These are phyloP conservation scores for Lentinula boryana DNA, from an alignment of 768 basidiomycete genomes.

Conservation along the genomic window DNA sequence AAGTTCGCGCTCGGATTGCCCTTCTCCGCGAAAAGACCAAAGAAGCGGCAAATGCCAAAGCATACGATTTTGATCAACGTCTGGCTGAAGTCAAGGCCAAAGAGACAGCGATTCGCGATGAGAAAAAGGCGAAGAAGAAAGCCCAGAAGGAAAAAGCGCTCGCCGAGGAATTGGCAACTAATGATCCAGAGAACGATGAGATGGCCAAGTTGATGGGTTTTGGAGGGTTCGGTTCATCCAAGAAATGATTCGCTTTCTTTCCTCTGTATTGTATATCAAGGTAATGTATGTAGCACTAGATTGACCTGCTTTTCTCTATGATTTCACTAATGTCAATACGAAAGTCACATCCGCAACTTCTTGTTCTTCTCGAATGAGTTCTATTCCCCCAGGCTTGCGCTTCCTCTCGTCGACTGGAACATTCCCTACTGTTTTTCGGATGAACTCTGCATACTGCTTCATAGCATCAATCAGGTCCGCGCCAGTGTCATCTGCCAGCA, in stretches of 20 bases:
- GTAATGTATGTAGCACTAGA: constrained; percentile 19
- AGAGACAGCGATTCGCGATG: constrained; percentile 59
- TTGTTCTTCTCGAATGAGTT: constrained; percentile 81
- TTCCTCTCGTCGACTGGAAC: constrained; percentile 57
- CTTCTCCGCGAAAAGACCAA: constrained; percentile 82
- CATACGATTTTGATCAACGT: constrained; percentile 92
- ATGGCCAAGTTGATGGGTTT: constrained; percentile 90
- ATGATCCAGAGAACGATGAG: constrained; percentile 47
- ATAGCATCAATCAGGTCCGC: constrained; percentile 62
- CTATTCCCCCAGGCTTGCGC: constrained; percentile 38
- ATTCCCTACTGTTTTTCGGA: constrained; percentile 70
- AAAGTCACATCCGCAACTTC: constrained; percentile 80
- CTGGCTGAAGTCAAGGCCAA: constrained; percentile 74
- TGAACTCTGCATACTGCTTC: constrained; percentile 56
- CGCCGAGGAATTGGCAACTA: constrained; percentile 47
- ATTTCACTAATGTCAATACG: constrained; percentile 56
- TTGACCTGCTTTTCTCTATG: constrained; percentile 22
- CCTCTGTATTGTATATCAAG: neutral
- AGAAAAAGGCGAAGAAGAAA: constrained; percentile 77
- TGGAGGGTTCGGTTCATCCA: constrained; percentile 82
- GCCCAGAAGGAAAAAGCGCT: constrained; percentile 71
- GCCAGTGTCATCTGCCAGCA: constrained; percentile 65
- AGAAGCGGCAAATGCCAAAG: constrained; percentile 75
- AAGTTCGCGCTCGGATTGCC: constrained; percentile 90
- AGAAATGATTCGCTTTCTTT: constrained; percentile 46